These are phyloP conservation scores for Calonectria ilicicola DNA, from an alignment of 2,329 filamentous ascomycete genomes.

Conservation along the genomic window DNA sequence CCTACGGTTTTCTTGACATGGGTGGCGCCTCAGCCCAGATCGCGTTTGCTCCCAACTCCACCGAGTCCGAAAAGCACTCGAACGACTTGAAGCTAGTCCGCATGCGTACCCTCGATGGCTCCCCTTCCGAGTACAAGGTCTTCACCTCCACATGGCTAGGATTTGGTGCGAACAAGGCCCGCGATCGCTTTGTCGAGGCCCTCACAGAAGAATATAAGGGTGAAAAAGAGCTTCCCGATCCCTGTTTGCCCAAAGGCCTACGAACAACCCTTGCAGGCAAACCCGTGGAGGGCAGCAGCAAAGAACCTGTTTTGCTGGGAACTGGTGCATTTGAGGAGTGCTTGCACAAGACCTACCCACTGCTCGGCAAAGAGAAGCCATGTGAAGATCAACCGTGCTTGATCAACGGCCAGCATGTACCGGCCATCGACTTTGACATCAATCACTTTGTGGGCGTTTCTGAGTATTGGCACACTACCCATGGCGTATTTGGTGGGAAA, in stretches of 20 bases:
- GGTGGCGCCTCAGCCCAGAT: conserved; percentile 98
- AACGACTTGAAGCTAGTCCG: conserved; percentile 89
- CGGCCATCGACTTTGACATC: conserved; percentile 94
- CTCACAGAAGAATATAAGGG: conserved; percentile 75
- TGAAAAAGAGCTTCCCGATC: conserved; percentile 82
- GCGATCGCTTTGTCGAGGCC: conserved; percentile 83
- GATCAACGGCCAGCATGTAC: conserved; percentile 90
- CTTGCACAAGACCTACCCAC: conserved; percentile 81
- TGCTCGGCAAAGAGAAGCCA: conserved; percentile 89
- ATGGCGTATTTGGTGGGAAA: conserved; percentile 86
- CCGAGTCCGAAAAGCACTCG: conserved; percentile 89
- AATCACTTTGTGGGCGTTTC: conserved; percentile 99
- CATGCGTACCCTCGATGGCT: conserved; percentile 84
- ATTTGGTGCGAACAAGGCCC: conserved; percentile 95
- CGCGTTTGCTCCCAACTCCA: conserved; percentile 93
- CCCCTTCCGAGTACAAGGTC: conserved; percentile 83
- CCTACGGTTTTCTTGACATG: conserved; percentile 98
- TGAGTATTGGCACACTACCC: conserved; percentile 98
- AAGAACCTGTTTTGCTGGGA: conserved; percentile 74
- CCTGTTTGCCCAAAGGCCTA: conserved; percentile 86
- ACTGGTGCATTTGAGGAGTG: conserved; percentile 92
- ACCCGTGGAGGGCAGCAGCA: conserved; percentile 52
- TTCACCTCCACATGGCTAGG: conserved; percentile 98
- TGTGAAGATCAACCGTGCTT: conserved; percentile 89
- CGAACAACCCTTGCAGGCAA: conserved; percentile 80